Evolutionary conservation across 2,329 filamentous ascomycete genomes (phyloP).

Genomic region (Fusarium newnesense): DNA sequence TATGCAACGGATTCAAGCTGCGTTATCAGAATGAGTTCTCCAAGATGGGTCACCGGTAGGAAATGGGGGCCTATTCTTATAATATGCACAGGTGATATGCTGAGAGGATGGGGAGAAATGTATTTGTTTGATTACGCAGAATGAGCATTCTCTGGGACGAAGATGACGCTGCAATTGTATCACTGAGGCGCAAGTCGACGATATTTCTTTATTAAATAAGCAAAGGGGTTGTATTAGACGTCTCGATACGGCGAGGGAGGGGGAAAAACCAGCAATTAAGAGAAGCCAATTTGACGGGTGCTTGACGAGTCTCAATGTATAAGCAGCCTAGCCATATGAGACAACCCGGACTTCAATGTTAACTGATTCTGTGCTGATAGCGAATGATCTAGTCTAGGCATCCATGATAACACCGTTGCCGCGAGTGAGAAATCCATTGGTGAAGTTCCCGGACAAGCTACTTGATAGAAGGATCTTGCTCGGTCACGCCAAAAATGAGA

Average conservation of each 20-base stretch:
- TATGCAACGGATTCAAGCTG: slow-evolving; percentile 98
- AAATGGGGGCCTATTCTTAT: neutral
- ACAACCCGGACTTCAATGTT: neutral
- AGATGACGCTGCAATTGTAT: slow-evolving; percentile 28
- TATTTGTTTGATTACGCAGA: slow-evolving; percentile 29
- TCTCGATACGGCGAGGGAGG: neutral
- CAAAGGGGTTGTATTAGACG: slow-evolving; percentile 16
- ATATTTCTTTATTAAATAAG: slow-evolving; percentile 22
- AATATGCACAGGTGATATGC: neutral
- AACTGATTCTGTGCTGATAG: neutral
- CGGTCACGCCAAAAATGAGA: neutral
- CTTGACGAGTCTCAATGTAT: slow-evolving; percentile 3
- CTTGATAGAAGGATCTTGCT: neutral
- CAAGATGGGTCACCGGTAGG: slow-evolving; percentile 62
- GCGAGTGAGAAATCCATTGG: neutral
- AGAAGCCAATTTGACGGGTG: slow-evolving; percentile 32
- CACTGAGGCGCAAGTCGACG: slow-evolving; percentile 28
- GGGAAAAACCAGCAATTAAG: slow-evolving; percentile 11
- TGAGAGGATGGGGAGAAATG: neutral
- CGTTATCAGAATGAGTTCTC: slow-evolving; percentile 74
- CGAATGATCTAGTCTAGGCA: neutral
- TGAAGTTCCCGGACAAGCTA: neutral
- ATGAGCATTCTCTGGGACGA: slow-evolving; percentile 7
- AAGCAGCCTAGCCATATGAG: neutral
- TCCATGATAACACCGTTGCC: neutral